These are phyloP conservation scores for Diaporthe eres DNA, from an alignment of 2,329 filamentous ascomycete genomes.

Conservation along the genomic window DNA sequence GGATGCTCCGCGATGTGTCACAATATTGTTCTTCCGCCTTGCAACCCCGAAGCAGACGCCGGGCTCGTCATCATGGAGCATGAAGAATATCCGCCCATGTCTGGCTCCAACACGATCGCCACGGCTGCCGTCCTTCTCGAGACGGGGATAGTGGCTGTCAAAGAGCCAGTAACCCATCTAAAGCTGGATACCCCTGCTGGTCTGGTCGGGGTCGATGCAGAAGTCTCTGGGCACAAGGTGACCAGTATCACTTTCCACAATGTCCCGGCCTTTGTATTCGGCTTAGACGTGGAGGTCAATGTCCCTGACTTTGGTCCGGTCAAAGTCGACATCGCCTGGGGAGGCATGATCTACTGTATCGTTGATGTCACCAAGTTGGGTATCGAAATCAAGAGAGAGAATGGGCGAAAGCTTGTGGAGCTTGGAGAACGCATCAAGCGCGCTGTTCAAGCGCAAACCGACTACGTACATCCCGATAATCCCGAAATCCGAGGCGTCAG, in stretches of 20 bases:
- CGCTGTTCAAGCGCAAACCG: neutral
- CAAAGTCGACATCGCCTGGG: neutral
- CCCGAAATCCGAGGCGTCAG: neutral
- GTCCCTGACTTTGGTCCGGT: neutral
- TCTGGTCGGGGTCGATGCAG: neutral
- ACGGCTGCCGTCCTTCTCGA: neutral
- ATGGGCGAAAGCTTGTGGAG: neutral
- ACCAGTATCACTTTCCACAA: neutral
- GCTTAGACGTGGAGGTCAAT: neutral
- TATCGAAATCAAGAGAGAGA: neutral
- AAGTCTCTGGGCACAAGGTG: neutral
- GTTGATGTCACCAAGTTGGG: neutral
- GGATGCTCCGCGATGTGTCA: conserved; percentile 55
- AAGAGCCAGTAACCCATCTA: neutral
- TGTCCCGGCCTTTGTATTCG: neutral
- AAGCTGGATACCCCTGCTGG: neutral
- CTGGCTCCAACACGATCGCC: neutral
- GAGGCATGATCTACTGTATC: neutral
- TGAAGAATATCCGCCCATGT: neutral
- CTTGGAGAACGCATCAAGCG: neutral
- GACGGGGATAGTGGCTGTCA: neutral
- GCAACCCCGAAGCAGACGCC: neutral
- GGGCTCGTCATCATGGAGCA: neutral
- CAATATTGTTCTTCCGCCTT: neutral
- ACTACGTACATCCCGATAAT: neutral